Conservation (phyloP, 2,329 filamentous ascomycete genomes). For the Metarhizium humberi region DNA sequence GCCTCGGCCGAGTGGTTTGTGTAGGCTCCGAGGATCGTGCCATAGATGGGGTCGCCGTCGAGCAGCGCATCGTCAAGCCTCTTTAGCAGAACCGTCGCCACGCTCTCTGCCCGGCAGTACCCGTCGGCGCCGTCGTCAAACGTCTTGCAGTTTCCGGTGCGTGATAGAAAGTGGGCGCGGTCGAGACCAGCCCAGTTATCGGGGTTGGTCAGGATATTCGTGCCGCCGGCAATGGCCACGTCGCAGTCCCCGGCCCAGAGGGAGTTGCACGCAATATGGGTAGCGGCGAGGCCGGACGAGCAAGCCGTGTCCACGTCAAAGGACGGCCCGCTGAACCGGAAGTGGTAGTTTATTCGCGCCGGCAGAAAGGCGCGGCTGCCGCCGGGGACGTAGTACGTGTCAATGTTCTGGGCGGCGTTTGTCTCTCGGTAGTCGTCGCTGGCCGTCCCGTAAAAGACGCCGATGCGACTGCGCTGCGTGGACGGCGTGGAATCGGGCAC, state of each 20-base stretch:
- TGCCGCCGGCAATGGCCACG: conserved; percentile 68
- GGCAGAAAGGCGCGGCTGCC: conserved; percentile 40
- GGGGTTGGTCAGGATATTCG: conserved; percentile 69
- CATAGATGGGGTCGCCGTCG: conserved; percentile 70
- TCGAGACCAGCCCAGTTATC: conserved; percentile 70
- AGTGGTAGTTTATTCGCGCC: conserved; percentile 63
- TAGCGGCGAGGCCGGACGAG: conserved; percentile 62
- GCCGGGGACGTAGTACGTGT: conserved; percentile 30
- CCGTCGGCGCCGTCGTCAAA: conserved; percentile 75
- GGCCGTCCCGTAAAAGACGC: background rate
- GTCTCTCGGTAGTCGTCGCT: conserved; percentile 4
- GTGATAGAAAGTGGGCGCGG: conserved; percentile 65
- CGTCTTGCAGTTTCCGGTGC: conserved; percentile 45
- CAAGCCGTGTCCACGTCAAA: conserved; percentile 69
- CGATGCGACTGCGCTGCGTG: background rate
- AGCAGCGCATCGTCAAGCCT: conserved; percentile 66
- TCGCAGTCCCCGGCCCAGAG: conserved; percentile 65
- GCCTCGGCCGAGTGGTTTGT: conserved; percentile 77
- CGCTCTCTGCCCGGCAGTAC: conserved; percentile 71
- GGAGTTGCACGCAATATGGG: conserved; percentile 61
- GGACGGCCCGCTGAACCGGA: conserved; percentile 66
- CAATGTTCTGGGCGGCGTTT: conserved; percentile 2
- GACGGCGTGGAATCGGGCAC: background rate
- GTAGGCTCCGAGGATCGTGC: conserved; percentile 62
- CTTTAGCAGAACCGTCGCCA: conserved; percentile 68